Base-by-base conservation (phyloP, 495 filamentous ascomycete species). In the Aspergillus funiculosus region DNA sequence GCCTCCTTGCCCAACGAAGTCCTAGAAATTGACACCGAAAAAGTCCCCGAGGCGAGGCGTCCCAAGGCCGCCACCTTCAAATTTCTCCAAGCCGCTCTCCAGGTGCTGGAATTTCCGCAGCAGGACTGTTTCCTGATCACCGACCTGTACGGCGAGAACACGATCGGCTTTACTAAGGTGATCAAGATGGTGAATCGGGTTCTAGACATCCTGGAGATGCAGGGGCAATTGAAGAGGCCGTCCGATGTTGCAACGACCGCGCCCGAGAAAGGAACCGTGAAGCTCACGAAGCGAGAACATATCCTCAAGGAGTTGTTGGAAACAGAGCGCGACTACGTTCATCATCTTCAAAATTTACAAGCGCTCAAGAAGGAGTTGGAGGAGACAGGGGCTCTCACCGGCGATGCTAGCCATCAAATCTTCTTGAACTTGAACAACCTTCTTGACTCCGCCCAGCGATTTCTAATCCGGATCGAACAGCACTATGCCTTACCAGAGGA, bases 281-380 rank as follows among this genome's bases (percentile, higher is more conserved):
- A 83, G 43, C 64, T 88, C 54, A 92, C 86, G 39, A 87, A 89
- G 58, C 75, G 88, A 29, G 82, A 95, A 45, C 83, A 94, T 56
- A 84, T 97, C 48, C 78, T 98, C 22, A 79, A 85, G 53, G 92
- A 98, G 60, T 67, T 98, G 35, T 80, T 98, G 35, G 86, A 87
- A 53, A 97, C 91, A 4, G 92, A 98, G 62, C 83, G 92, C 29
- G 94, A 95, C 60, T 98, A 98, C 52, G 94, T 97, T n/a, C 91
- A 97, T 56, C 90, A 97, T 68, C 72, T 98, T 20, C 91, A 97
- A 58, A 89, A 90, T 51, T 65, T 98, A 13, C 90, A 97, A 58
- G 84, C 89, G 39, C 78, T 97, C 46, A 96, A 96, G 72, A 92
- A 87, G 55, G 79, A 81, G 19, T 69, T 97, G 24, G 88, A 96